Percentiles rank a stretch among this genome's conserved stretches.
Conservation (phyloP, 1,139 yeast genomes). For the Zygosaccharomyces sapae region DNA sequence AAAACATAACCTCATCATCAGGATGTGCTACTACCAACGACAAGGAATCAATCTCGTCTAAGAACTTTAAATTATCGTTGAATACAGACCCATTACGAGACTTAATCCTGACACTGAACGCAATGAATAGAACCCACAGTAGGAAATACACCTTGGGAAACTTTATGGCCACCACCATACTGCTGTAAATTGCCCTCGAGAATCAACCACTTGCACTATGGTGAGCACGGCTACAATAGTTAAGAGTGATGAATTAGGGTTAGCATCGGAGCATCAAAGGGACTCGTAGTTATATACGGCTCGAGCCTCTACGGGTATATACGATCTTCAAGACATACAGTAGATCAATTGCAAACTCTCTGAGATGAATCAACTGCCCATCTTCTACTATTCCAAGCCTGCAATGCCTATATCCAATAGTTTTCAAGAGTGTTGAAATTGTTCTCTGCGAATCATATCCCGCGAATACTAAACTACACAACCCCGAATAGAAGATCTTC, state of each 20-base stretch:
- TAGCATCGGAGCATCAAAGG: not conserved
- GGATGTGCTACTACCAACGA: conserved; percentile 86
- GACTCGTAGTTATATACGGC: not conserved
- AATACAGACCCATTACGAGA: conserved; percentile 9
- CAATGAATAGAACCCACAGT: conserved; percentile 17
- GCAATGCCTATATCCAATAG: not conserved
- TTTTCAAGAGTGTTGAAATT: not conserved
- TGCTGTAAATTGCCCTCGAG: not conserved
- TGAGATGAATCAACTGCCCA: no score
- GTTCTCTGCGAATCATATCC: not conserved
- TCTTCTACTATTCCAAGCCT: not conserved
- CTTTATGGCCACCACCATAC: conserved; percentile 7
- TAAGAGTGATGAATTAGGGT: not conserved
- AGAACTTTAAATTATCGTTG: conserved; percentile 5
- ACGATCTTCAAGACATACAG: not conserved
- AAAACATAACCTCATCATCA: conserved; percentile 98
- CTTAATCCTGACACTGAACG: conserved; percentile 10
- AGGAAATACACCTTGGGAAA: conserved; percentile 17
- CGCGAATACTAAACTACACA: not conserved
- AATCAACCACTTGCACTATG: not conserved
- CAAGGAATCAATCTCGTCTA: conserved; percentile 22
- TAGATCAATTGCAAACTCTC: not conserved
- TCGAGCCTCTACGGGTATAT: not conserved
- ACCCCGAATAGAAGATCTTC: not conserved
- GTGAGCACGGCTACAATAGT: not conserved